These are phyloP conservation scores for Dalbergia cochinchinensis DNA, from an alignment of 306 rosid genomes.

Conservation along the genomic window DNA sequence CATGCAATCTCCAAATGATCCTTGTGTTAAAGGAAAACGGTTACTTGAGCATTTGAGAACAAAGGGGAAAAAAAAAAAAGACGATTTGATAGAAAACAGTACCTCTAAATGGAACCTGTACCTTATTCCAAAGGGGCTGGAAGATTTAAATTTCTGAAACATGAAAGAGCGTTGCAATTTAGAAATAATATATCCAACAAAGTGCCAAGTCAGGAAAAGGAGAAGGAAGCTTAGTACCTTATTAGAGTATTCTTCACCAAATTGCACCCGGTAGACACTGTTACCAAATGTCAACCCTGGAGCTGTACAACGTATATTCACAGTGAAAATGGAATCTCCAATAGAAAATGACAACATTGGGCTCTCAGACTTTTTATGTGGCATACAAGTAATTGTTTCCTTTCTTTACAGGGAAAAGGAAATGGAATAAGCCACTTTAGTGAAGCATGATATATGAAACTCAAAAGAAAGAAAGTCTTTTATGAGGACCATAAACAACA, in stretches of 20 bases:
- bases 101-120: slow-evolving; percentile 97
- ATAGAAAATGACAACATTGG: slow-evolving; percentile 44
- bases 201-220: background rate
- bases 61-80: too few relatives aligned
- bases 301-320: slow-evolving; percentile 64
- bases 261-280: slow-evolving; percentile 84
- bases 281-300: slow-evolving; percentile 89
- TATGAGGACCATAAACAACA: background rate
- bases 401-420: background rate
- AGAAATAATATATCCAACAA: background rate
- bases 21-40: too few relatives aligned
- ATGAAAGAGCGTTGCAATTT: slow-evolving; percentile 39
- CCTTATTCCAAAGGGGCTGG: slow-evolving; percentile 93
- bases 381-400: background rate
- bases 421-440: slow-evolving; percentile 1
- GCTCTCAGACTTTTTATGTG: slow-evolving; percentile 9
- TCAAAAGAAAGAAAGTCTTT: background rate
- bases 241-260: slow-evolving; percentile 83
- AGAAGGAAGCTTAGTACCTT: slow-evolving; percentile 59
- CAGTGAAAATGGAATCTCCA: slow-evolving; percentile 46
- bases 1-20: slow-evolving; percentile 20
- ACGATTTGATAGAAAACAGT: background rate
- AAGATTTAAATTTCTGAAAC: slow-evolving; percentile 85
- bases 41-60: too few relatives aligned
- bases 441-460: background rate